Conservation (phyloP, 73 alveolate species). For the Paramecium caudatum region DNA sequence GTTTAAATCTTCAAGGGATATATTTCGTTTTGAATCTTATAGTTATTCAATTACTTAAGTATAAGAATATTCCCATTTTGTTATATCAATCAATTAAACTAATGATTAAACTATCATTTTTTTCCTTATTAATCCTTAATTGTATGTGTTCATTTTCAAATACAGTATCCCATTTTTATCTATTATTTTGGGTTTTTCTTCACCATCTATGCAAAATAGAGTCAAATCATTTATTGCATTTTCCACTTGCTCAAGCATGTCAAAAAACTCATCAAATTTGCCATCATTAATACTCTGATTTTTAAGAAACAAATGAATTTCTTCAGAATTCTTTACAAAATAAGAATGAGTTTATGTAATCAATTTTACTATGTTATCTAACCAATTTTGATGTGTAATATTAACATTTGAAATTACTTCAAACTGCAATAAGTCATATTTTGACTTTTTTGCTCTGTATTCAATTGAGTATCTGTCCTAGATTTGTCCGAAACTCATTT, state of each 20-base stretch:
- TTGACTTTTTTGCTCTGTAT: neutral
- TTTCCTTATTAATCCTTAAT: slow-evolving; percentile 25
- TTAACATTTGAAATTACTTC: neutral
- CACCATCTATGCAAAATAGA: neutral
- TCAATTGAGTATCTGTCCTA: neutral
- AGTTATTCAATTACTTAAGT: neutral
- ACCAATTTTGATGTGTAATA: neutral
- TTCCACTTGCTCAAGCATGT: neutral
- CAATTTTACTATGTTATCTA: slow-evolving; percentile 2
- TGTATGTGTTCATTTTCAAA: neutral
- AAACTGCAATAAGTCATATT: slow-evolving; percentile 3
- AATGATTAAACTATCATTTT: slow-evolving; percentile 7
- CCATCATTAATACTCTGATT: neutral
- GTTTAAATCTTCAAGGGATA: neutral
- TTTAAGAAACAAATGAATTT: neutral
- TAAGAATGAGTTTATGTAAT: neutral
- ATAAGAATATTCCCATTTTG: neutral
- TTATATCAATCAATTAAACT: neutral
- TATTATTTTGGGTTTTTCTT: slow-evolving; percentile 2
- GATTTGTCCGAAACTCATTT: neutral
- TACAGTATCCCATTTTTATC: slow-evolving; percentile 5
- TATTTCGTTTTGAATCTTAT: neutral
- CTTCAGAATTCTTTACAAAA: neutral
- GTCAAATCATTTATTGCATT: neutral
- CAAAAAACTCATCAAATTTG: slow-evolving; percentile 9